Evolutionary conservation across 1,284 basidiomycete species (phyloP), one percentile per base, ranked within the genome.

Genomic region (Fomitopsis schrenkii): DNA sequence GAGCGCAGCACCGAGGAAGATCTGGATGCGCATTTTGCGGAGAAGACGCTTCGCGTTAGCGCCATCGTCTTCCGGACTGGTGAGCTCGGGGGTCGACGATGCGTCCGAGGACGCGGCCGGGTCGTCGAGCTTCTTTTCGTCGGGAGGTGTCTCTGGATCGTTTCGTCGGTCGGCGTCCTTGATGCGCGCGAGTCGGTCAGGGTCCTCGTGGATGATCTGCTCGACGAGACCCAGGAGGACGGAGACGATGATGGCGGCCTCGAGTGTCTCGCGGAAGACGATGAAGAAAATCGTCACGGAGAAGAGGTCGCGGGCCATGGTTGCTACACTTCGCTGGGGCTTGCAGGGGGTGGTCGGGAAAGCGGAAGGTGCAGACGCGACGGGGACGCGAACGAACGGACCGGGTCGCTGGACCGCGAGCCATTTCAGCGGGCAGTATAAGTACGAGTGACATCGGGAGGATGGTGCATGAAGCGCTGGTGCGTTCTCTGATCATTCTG

Each of bases 201-300:
- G 67, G 69, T 81, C 76, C 35, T 80, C 77, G 65, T 82, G 71
- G 2, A 87, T 80, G 67, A 95, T 86, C 69, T 94, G 92, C 68
- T 94, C 85, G 55, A 92, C 88, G 66, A 96, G 86, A 65, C 91
- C 87, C 45, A 95, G 86, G 57, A 97, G 84, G 63, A 95, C 91
- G 9, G 93, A 92, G 76, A 95, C 78, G 80, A 96, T 93, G 77
- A 96, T 90, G 57, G 86, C 87, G 8, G 93, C 91, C 78, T 97
- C 94, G 65, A 97, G 83, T 1, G 91, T 89, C 81, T 97, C 94
- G 65, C 94, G 85, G 68, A 95, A 92, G 70, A 93, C 85, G 74
- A 95, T 93, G 82, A 95, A 93, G 78, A 93, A 94, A 65, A 93
- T 90, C 69, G 91, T 84, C 58, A 91, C 80, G 62, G 88, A 91